Evolutionary conservation across 164 flowering plant genomes (phyloP).

Genomic region (Tinospora cordifolia): DNA sequence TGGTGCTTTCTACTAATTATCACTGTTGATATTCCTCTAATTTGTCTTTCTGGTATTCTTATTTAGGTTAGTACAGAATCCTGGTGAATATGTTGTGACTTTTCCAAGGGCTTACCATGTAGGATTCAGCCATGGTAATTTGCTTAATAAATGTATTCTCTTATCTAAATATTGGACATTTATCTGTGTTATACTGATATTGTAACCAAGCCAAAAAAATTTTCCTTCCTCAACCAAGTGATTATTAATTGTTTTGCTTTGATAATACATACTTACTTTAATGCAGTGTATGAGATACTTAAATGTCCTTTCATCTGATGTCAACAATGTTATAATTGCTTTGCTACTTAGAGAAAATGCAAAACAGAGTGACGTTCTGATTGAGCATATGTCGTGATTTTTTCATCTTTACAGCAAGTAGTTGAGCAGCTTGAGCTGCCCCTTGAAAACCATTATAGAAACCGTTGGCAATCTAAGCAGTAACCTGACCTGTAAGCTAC

Average conservation of each 20-base stretch:
- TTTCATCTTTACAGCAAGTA: background rate
- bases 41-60: slow-evolving; percentile 16
- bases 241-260: background rate
- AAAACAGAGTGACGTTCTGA: too few relatives aligned
- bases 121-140: slow-evolving; percentile 99
- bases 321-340: background rate
- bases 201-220: background rate
- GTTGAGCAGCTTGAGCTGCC: background rate
- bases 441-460: background rate
- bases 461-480: background rate
- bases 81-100: slow-evolving; percentile 99
- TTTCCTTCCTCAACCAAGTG: too few relatives aligned
- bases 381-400: too few relatives aligned
- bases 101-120: slow-evolving; percentile 98
- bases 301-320: too few relatives aligned
- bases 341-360: too few relatives aligned
- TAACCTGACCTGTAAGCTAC: background rate
- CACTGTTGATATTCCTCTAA: slow-evolving; percentile 20
- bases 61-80: slow-evolving; percentile 81
- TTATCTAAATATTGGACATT: background rate
- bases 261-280: background rate
- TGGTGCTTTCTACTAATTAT: slow-evolving; percentile 5
- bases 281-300: background rate
- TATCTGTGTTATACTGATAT: background rate
- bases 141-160: slow-evolving; percentile 8